A percentile compares a stretch with the other conserved stretches of the same genome.
phyloP scores from a whole-genome alignment of 495 filamentous ascomycete genomes.

The Ascodesmis nigricans region DNA sequence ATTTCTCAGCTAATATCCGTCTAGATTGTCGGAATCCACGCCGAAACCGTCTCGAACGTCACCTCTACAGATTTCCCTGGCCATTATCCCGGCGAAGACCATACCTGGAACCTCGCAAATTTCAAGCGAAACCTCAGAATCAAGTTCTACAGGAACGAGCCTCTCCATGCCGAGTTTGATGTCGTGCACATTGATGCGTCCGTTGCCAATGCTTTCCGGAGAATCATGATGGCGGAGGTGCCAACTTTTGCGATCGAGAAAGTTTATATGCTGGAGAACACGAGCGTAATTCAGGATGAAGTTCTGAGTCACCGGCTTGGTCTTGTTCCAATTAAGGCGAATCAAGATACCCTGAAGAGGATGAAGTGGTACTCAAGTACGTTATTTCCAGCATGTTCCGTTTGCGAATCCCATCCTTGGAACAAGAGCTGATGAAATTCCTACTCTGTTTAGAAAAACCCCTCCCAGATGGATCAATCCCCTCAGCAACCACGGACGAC shows the following conservation, averaged over 20 bases:
- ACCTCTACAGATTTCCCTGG: slow-evolving; percentile 74
- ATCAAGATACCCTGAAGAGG: slow-evolving; percentile 47
- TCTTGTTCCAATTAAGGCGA: slow-evolving; percentile 68
- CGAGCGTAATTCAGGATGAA: slow-evolving; percentile 91
- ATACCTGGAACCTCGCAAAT: slow-evolving; percentile 57
- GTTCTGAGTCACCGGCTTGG: slow-evolving; percentile 76
- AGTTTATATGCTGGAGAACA: slow-evolving; percentile 84
- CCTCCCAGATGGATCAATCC: slow-evolving; percentile 6
- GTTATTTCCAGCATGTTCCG: no score
- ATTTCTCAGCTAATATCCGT: no score
- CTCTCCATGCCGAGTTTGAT: slow-evolving; percentile 61
- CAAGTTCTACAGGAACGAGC: slow-evolving; percentile 60
- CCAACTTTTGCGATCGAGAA: slow-evolving; percentile 82
- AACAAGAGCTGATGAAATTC: no score
- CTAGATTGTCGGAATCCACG: slow-evolving; percentile 65
- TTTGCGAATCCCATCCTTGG: no score
- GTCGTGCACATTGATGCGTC: slow-evolving; percentile 77
- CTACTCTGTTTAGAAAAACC: slow-evolving; percentile 5
- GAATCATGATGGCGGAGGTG: slow-evolving; percentile 88
- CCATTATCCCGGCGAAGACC: slow-evolving; percentile 76
- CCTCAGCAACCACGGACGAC: slow-evolving; percentile 48
- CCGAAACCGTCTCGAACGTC: slow-evolving; percentile 73
- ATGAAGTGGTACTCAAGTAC: slow-evolving; percentile 50
- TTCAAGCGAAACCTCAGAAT: slow-evolving; percentile 30
- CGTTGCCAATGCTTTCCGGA: slow-evolving; percentile 93